Conservation (phyloP, 495 filamentous ascomycete species). For the Penicillium angulare region DNA sequence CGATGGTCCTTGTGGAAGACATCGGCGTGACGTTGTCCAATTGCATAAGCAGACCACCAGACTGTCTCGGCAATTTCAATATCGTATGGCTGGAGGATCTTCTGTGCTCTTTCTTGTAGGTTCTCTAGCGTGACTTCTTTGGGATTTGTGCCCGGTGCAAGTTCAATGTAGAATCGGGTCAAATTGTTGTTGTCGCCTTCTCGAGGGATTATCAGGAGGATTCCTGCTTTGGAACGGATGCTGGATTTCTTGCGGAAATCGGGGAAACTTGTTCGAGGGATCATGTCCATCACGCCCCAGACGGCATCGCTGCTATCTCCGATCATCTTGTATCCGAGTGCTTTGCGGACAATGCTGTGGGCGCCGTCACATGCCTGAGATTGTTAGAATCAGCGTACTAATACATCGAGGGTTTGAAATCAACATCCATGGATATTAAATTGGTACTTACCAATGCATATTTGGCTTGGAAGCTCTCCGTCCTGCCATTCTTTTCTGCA, state of each 20-base stretch:
- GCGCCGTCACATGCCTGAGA: slow-evolving; percentile 75
- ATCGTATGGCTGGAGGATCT: slow-evolving; percentile 56
- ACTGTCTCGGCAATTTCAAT: slow-evolving; percentile 51
- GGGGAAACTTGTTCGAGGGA: slow-evolving; percentile 73
- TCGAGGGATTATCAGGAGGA: slow-evolving; percentile 69
- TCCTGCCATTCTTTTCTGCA: slow-evolving; percentile 50
- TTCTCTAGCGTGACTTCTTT: slow-evolving; percentile 47
- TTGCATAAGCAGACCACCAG: slow-evolving; percentile 62
- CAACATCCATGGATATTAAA: too few relatives aligned
- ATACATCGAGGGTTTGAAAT: too few relatives aligned
- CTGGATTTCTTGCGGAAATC: slow-evolving; percentile 76
- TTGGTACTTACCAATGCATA: slow-evolving; percentile 68
- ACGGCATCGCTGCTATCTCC: slow-evolving; percentile 73
- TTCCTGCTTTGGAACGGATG: slow-evolving; percentile 56
- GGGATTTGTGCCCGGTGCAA: slow-evolving; percentile 51
- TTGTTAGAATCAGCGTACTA: too few relatives aligned
- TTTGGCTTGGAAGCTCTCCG: slow-evolving; percentile 58
- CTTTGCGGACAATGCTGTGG: slow-evolving; percentile 64
- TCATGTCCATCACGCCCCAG: slow-evolving; percentile 84
- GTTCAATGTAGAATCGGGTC: slow-evolving; percentile 70
- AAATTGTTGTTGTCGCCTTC: slow-evolving; percentile 61
- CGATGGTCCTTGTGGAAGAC: slow-evolving; percentile 52
- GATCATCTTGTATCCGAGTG: slow-evolving; percentile 67
- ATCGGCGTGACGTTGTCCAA: slow-evolving; percentile 58
- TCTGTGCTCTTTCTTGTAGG: slow-evolving; percentile 56